These are phyloP conservation scores for Kodamaea kaohsiungensis DNA, from an alignment of 805 yeast species.

Conservation along the genomic window DNA sequence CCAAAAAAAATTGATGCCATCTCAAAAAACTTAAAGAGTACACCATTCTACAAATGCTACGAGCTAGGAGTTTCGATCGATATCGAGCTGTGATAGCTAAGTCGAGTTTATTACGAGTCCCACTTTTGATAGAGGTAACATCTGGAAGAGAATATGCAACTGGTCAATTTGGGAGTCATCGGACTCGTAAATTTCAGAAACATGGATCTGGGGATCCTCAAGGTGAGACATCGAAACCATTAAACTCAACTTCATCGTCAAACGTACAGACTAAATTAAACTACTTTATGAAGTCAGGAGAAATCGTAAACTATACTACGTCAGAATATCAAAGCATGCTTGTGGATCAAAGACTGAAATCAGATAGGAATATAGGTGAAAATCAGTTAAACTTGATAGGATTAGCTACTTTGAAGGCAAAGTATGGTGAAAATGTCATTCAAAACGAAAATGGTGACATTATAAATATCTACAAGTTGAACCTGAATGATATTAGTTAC, in stretches of 20 bases:
- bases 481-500: slow-evolving; percentile 24
- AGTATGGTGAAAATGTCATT: slow-evolving; percentile 29
- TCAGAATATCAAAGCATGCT: slow-evolving; percentile 5
- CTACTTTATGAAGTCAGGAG: slow-evolving; percentile 31
- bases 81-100: neutral
- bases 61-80: neutral
- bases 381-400: slow-evolving; percentile 21
- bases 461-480: slow-evolving; percentile 24
- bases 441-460: slow-evolving; percentile 25
- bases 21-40: neutral
- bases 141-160: neutral
- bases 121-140: neutral
- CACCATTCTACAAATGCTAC: neutral
- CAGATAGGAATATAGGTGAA: slow-evolving; percentile 1
- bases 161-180: neutral
- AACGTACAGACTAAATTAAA: slow-evolving; percentile 23
- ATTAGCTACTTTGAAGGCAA: slow-evolving; percentile 28
- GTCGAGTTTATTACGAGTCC: neutral
- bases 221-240: neutral
- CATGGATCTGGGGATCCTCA: neutral
- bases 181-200: neutral
- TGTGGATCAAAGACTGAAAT: neutral
- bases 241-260: slow-evolving; percentile 2
- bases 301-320: slow-evolving; percentile 15
- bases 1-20: neutral